phyloP scores from a whole-genome alignment of 306 rosid species.

The Cicer arietinum region DNA sequence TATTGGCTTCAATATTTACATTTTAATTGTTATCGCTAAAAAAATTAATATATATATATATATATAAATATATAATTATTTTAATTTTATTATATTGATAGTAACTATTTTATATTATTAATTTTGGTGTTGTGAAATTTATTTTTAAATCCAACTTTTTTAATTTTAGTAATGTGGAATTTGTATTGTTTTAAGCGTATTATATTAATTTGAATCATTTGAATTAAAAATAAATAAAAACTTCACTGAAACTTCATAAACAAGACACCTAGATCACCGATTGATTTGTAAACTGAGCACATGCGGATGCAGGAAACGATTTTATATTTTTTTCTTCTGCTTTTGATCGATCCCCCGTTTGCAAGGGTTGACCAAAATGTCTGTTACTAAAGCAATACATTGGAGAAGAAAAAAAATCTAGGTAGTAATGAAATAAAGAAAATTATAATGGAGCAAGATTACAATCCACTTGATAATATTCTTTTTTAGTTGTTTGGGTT shows the following conservation, averaged over 20 bases:
- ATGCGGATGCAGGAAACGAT: not conserved
- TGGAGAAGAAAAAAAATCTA: not conserved
- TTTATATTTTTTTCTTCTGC: not conserved
- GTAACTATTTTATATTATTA: too few relatives aligned
- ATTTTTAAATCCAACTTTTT: too few relatives aligned
- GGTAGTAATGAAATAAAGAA: not conserved
- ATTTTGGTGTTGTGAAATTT: too few relatives aligned
- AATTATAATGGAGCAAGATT: constrained; percentile 29
- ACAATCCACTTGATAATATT: constrained; percentile 37
- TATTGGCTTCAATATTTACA: too few relatives aligned
- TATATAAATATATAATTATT: too few relatives aligned
- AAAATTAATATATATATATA: too few relatives aligned
- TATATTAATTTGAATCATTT: too few relatives aligned
- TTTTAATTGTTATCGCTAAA: too few relatives aligned
- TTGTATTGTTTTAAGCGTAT: too few relatives aligned
- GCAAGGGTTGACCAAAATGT: constrained; percentile 54
- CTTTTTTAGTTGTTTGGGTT: not conserved
- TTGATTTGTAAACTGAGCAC: constrained; percentile 25
- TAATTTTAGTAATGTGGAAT: too few relatives aligned
- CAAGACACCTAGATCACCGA: not conserved
- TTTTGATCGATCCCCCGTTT: constrained; percentile 41
- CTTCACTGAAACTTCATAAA: not conserved
- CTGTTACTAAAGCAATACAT: constrained; percentile 35
- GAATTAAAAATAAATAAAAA: too few relatives aligned
- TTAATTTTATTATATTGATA: too few relatives aligned